A percentile compares a stretch with the other conserved stretches of the same genome.
Evolutionary conservation across 2,329 filamentous ascomycete genomes (phyloP).

Genomic region (Huntiella abstrusa): DNA sequence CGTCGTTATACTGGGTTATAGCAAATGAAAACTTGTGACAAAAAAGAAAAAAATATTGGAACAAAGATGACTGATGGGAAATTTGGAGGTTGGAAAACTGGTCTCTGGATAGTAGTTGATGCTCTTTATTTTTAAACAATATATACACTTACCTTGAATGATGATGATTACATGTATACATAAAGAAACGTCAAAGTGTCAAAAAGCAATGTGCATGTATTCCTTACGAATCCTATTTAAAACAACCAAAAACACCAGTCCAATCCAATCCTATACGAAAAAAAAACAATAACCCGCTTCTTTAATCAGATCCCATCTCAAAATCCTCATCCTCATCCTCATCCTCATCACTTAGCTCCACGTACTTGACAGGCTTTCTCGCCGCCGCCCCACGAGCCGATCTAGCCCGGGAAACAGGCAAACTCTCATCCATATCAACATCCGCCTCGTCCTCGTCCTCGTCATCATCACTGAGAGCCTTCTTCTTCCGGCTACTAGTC

Average conservation of each 20-base stretch:
- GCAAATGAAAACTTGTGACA: too few species aligned
- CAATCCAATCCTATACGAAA: background rate
- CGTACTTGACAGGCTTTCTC: slow-evolving; percentile 13
- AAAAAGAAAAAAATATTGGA: background rate
- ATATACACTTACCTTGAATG: too few species aligned
- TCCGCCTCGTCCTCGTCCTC: slow-evolving; percentile 23
- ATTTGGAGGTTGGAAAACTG: background rate
- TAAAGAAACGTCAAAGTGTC: background rate
- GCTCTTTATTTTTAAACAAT: too few species aligned
- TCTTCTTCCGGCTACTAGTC: background rate
- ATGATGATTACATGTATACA: background rate
- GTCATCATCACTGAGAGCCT: slow-evolving; percentile 13
- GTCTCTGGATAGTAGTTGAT: too few species aligned
- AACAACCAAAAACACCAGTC: background rate
- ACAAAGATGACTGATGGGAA: background rate
- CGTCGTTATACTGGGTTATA: background rate
- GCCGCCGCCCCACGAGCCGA: slow-evolving; percentile 11
- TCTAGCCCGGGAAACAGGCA: background rate
- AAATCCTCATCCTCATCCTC: slow-evolving; percentile 9
- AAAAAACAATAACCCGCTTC: background rate
- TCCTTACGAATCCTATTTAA: background rate
- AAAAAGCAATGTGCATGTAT: background rate
- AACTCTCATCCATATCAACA: slow-evolving; percentile 25
- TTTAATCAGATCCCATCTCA: slow-evolving; percentile 10
- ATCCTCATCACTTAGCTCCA: slow-evolving; percentile 9